phyloP scores from a whole-genome alignment of 139 green algal species.

The Chlorella sorokiniana region DNA sequence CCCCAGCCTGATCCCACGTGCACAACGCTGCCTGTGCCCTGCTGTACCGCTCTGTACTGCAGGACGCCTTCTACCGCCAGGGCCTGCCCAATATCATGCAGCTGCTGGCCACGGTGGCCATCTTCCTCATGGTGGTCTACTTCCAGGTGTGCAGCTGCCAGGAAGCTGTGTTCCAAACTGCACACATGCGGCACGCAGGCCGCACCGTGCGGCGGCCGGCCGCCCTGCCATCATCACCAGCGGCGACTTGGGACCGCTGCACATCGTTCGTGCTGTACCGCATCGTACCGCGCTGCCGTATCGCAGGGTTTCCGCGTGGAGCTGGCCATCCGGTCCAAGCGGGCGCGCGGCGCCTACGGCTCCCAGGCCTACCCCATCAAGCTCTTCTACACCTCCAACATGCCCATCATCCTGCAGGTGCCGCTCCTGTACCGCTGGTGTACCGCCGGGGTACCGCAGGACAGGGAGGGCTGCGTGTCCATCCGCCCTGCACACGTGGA shows the following conservation, averaged over 20 bases:
- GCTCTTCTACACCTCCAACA: conserved; percentile 99
- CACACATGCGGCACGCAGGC: no score
- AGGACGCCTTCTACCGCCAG: conserved; percentile 98
- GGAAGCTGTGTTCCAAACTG: not conserved
- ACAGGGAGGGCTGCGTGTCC: no score
- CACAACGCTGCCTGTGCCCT: not conserved
- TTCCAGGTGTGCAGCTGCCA: no score
- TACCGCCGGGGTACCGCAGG: no score
- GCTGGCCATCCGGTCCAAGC: conserved; percentile 95
- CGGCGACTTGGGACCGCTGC: no score
- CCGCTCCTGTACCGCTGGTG: not conserved
- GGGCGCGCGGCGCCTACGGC: conserved; percentile 71
- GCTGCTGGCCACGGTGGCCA: conserved; percentile 92
- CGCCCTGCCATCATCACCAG: no score
- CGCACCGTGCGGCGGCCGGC: no score
- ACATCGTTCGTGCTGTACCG: no score
- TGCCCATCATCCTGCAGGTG: conserved; percentile 99
- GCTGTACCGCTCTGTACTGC: conserved; percentile 58
- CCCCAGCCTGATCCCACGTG: not conserved
- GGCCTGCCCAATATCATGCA: conserved; percentile 98
- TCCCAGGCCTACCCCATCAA: conserved; percentile 97
- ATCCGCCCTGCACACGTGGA: no score
- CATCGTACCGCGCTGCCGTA: no score
- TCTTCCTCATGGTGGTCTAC: conserved; percentile 99
- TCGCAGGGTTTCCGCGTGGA: conserved; percentile 98